Percentiles rank a stretch among this genome's conserved stretches.
phyloP scores from a whole-genome alignment of 2,329 filamentous ascomycete genomes.

The Phaeosphaeria sp. region DNA sequence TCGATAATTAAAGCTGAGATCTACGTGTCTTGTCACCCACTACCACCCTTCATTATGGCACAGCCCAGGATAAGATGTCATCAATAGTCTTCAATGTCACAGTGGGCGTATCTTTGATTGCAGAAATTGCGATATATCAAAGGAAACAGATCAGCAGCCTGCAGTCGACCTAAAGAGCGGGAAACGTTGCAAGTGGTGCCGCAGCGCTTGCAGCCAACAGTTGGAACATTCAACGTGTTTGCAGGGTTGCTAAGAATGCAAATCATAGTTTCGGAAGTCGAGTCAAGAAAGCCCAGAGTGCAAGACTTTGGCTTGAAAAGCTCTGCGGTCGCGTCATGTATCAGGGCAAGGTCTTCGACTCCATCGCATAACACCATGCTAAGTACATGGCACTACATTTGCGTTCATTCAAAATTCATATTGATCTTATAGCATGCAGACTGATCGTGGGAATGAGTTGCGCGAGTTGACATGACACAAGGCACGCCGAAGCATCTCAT shows the following conservation, averaged over 20 bases:
- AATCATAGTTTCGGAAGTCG: neutral
- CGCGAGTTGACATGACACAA: no score
- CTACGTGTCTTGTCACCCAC: no score
- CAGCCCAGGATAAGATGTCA: no score
- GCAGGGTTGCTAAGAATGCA: neutral
- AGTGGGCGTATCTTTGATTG: neutral
- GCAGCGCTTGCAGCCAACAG: no score
- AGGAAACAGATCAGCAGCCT: neutral
- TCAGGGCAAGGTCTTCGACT: slow-evolving; percentile 33
- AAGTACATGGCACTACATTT: slow-evolving; percentile 40
- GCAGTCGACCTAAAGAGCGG: neutral
- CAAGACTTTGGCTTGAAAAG: slow-evolving; percentile 3
- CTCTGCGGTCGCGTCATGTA: slow-evolving; percentile 8
- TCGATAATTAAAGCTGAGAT: no score
- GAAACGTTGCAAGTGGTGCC: neutral
- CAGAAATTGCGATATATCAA: neutral
- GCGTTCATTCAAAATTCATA: no score
- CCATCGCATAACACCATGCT: slow-evolving; percentile 36
- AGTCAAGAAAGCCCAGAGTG: neutral
- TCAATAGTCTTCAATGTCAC: no score
- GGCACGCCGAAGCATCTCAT: no score
- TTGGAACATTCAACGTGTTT: neutral
- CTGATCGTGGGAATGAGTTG: no score
- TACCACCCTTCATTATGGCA: no score
- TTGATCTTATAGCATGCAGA: no score